Percentiles rank a stretch among this genome's conserved stretches.
Conservation (phyloP, 2,329 filamentous ascomycete genomes). For the Cercospora nicotianae region DNA sequence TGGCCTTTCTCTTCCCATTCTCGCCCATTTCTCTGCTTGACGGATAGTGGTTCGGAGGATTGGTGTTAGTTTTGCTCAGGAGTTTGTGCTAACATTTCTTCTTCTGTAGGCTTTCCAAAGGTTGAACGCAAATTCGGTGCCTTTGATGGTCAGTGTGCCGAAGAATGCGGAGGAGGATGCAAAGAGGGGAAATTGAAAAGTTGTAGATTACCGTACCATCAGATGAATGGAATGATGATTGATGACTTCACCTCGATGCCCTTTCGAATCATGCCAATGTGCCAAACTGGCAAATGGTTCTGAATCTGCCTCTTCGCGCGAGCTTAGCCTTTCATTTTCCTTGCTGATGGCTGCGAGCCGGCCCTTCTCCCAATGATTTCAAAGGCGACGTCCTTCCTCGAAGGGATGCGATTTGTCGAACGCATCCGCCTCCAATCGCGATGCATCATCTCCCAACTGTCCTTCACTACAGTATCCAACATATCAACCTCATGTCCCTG, state of each 20-base stretch:
- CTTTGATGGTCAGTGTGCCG: slow-evolving; percentile 53
- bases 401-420: not conserved
- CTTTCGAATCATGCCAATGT: not conserved
- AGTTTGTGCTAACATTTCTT: slow-evolving; percentile 13
- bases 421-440: not conserved
- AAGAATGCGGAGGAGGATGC: slow-evolving; percentile 56
- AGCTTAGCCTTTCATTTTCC: not conserved
- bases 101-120: slow-evolving; percentile 51
- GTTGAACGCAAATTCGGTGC: slow-evolving; percentile 54
- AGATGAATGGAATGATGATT: not conserved
- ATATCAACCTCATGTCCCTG: not conserved
- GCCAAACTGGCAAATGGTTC: not conserved
- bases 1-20: slow-evolving; percentile 2
- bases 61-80: not conserved
- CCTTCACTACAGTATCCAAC: not conserved
- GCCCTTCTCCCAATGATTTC: not conserved
- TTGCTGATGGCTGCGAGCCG: not conserved
- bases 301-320: not conserved
- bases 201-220: not conserved
- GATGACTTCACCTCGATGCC: not conserved
- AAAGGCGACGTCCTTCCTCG: not conserved
- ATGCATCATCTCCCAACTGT: not conserved
- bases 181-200: slow-evolving; percentile 48
- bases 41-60: not conserved
- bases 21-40: not conserved